A percentile compares a stretch with the other conserved stretches of the same genome.
Conservation (phyloP, 495 filamentous ascomycete genomes). For the Lichina pygmaea region DNA sequence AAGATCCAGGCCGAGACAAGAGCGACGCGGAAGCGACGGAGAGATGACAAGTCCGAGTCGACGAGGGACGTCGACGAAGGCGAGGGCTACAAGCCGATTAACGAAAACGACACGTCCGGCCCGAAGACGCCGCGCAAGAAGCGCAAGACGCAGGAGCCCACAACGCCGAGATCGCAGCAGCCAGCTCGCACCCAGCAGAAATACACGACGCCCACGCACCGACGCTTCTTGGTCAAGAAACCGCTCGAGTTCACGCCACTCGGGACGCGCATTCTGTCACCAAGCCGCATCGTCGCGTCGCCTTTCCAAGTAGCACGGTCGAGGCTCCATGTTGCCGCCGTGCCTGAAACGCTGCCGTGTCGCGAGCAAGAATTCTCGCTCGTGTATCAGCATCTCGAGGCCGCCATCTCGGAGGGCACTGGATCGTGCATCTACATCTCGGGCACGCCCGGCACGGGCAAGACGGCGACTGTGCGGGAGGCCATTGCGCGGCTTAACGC, state of each 20-base stretch:
- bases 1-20: slow-evolving; percentile 44
- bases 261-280: slow-evolving; percentile 62
- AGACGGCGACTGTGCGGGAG: slow-evolving; percentile 92
- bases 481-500: slow-evolving; percentile 72
- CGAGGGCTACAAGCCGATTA: slow-evolving; percentile 17
- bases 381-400: slow-evolving; percentile 81
- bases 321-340: slow-evolving; percentile 74
- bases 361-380: slow-evolving; percentile 73
- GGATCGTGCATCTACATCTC: slow-evolving; percentile 97
- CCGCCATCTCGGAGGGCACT: slow-evolving; percentile 77
- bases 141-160: slow-evolving; percentile 18
- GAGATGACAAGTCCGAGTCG: slow-evolving; percentile 3
- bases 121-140: slow-evolving; percentile 33
- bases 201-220: slow-evolving; percentile 46
- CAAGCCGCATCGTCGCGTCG: slow-evolving; percentile 46
- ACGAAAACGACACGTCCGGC: slow-evolving; percentile 17
- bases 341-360: slow-evolving; percentile 72
- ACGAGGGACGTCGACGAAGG: slow-evolving; percentile 13
- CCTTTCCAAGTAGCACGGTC: slow-evolving; percentile 81
- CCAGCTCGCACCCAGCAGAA: slow-evolving; percentile 20
- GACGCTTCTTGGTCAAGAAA: slow-evolving; percentile 62
- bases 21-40: slow-evolving; percentile 29
- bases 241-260: slow-evolving; percentile 87
- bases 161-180: slow-evolving; percentile 28
- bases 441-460: slow-evolving; percentile 96